These are phyloP conservation scores for Microbotryum intermedium DNA, from an alignment of 1,284 basidiomycete species.

Conservation along the genomic window DNA sequence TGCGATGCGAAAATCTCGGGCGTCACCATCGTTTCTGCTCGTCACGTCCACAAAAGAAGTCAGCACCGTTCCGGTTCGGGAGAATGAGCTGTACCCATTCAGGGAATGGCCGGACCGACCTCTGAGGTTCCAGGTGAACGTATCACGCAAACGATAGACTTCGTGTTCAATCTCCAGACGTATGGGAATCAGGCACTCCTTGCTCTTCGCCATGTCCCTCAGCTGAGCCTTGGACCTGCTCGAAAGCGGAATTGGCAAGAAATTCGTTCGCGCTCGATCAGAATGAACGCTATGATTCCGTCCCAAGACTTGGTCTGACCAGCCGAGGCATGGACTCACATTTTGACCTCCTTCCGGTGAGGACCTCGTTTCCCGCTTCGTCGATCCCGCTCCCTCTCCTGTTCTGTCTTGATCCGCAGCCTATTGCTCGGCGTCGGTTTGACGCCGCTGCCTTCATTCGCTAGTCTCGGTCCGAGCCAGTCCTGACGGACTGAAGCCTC, in stretches of 20 bases:
- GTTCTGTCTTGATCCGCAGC: conserved; percentile 16
- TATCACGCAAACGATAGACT: conserved; percentile 85
- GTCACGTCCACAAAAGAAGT: background rate
- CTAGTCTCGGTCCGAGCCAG: conserved; percentile 25
- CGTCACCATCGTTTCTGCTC: conserved; percentile 70
- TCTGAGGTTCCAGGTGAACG: conserved; percentile 93
- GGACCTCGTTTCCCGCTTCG: conserved; percentile 27
- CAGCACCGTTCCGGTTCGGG: conserved; percentile 4
- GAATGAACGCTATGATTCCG: no score
- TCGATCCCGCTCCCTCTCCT: conserved; percentile 22
- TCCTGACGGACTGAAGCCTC: conserved; percentile 27
- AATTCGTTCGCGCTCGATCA: no score
- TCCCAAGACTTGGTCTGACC: conserved; percentile 9
- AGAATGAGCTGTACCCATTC: background rate
- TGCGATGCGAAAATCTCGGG: conserved; percentile 83
- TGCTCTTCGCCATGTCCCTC: conserved; percentile 51
- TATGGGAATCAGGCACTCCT: conserved; percentile 81
- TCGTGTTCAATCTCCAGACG: conserved; percentile 87
- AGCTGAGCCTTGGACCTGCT: conserved; percentile 56
- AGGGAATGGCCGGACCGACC: conserved; percentile 49
- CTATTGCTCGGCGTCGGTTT: background rate
- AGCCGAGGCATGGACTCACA: conserved; percentile 35
- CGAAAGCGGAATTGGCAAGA: conserved; percentile 15
- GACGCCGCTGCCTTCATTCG: no score
- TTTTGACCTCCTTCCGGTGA: conserved; percentile 39